Evolutionary conservation across 1,139 yeast species (phyloP), one percentile per base, ranked within the genome.

Genomic region (Pichia sp.): DNA sequence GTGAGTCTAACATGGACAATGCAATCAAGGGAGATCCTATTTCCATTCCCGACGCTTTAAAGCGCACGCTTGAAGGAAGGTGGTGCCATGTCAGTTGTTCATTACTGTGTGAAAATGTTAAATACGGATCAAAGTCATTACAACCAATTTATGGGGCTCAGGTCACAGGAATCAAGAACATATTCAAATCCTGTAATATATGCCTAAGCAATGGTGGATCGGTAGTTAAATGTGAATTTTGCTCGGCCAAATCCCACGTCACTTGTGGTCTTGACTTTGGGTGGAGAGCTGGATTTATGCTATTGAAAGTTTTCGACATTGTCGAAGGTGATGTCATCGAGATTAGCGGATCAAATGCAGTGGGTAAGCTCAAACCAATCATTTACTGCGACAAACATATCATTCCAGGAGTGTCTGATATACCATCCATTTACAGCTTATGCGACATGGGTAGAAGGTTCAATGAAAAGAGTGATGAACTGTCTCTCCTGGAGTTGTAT

Each of bases 51-150:
- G 93, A 87, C 60, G 90, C 83, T 45, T 69, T 90, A 62, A 88
- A 87, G 63, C 78, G 90, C 13, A 83, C 95, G 0, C 64, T 68
- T 15, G 81, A 78, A 38, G 87, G 89, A 1, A 75, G 76, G 56
- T 92, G 98, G 98, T 84, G 86, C 43, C 98, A 92, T 71, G 73
- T 87, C 6, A 61, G 82, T 5, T 92, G 99, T 70, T 86, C 95
- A 0, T 56, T 88, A 0, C 84, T 84, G 67, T 74, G 70, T 13
- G 69, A 75, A 0, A 71, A 68, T 26, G 67, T 78, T 13, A 68
- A 67, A 26, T 80, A 78, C 64, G 80, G 76, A 0, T 56, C 74
- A 0, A 58, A 62, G 1, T 55, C 67, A 2, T 56, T 81, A 54
- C 83, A 81, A 55, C 85, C 85, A 0, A 69, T 79, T 3, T 50